These are phyloP conservation scores for Auriculariales sp. DNA, from an alignment of 768 basidiomycete genomes.

Conservation along the genomic window DNA sequence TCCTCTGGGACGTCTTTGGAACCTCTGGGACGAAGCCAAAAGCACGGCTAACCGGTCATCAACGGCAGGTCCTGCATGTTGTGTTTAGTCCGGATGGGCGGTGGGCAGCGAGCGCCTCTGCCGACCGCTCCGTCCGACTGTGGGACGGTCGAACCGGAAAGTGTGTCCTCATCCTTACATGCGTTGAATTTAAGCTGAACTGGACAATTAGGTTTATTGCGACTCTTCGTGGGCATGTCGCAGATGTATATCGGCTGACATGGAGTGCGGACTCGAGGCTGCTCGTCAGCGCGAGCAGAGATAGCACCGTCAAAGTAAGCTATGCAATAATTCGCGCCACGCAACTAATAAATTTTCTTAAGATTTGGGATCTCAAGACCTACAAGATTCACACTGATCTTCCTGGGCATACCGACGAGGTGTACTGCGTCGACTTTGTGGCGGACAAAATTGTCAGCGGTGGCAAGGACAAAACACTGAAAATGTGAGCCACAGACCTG, in stretches of 20 bases:
- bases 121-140: slow-evolving; percentile 79
- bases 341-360: background rate
- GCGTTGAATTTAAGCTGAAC: slow-evolving; percentile 17
- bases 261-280: slow-evolving; percentile 92
- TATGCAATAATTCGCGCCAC: background rate
- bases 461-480: slow-evolving; percentile 80
- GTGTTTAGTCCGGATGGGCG: slow-evolving; percentile 90
- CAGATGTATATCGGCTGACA: slow-evolving; percentile 82
- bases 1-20: slow-evolving; percentile 77
- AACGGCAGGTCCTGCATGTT: slow-evolving; percentile 86
- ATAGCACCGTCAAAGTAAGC: slow-evolving; percentile 84
- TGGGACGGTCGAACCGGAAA: slow-evolving; percentile 62
- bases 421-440: slow-evolving; percentile 98
- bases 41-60: slow-evolving; percentile 82
- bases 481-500: slow-evolving; percentile 52
- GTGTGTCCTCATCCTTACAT: slow-evolving; percentile 15
- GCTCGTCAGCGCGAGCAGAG: slow-evolving; percentile 89
- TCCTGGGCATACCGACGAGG: slow-evolving; percentile 93
- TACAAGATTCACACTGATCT: slow-evolving; percentile 90
- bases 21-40: slow-evolving; percentile 39
- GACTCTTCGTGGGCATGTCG: slow-evolving; percentile 82
- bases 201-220: slow-evolving; percentile 63
- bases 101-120: slow-evolving; percentile 81
- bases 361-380: slow-evolving; percentile 96
- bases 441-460: slow-evolving; percentile 98